Base-by-base conservation (phyloP, 805 yeast genomes). In the Kazachstania africana region DNA sequence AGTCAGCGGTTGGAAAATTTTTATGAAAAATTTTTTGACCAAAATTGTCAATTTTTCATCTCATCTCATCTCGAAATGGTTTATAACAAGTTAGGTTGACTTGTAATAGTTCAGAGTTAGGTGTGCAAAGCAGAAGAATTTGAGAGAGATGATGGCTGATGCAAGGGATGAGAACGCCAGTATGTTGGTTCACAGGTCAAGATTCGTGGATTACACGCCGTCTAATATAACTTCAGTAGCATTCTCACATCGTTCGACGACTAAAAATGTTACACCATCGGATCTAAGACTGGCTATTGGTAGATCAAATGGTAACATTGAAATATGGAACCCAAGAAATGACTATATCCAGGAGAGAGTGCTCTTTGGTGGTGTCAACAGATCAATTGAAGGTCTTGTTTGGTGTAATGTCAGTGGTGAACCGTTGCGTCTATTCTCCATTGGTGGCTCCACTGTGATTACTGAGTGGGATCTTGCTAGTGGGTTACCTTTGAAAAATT, bases 281-380 rank as follows among this genome's bases (percentile, higher is more conserved):
- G 76, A 71, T 36, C 61, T 84, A 34, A 50, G 95, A 37, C 59
- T 91, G 24, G 96, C 97, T 1, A 80, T 88, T 5, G 97, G 95
- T 19, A 70, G 96, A 53, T 72, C 83, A 28, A 87, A 91, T 51
- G 99, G 99, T 24, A 87, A 87, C 48, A 80, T 91, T 36, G 98
- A 91, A 57, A 75, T 91, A 21, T 88, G 97, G 95, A 83, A 83
- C 53, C 95, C 95, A 25, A 66, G 75, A 45, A 65, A 68, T 38
- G 69, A 71, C 45, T 87, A 96, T 96, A 60, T 72, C 32, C 84
- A 82, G 40, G 96, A 91, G 48, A 53, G 57, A 14, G 62, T 72
- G 0, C 63, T 88, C 27, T 72, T 70, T 34, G 96, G 97, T 9
- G 84, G 93, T 2, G 66, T 68, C 35, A 94, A 79, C 17, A 68